A percentile compares a stretch with the other conserved stretches of the same genome.
phyloP scores from a whole-genome alignment of 2,329 filamentous ascomycete species.

The Cytospora piceae region DNA sequence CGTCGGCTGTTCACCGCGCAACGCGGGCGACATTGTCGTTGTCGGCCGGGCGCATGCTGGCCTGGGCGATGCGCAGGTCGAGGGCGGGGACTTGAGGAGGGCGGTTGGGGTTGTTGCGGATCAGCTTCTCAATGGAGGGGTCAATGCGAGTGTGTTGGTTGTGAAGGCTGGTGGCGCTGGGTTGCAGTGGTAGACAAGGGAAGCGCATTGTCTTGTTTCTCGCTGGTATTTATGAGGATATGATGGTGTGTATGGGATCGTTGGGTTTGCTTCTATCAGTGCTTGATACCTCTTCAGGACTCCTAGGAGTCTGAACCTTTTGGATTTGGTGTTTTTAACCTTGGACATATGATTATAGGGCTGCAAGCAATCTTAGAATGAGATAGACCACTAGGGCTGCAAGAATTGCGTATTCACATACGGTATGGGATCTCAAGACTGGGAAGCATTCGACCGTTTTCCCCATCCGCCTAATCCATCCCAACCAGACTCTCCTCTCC shows the following conservation, averaged over 20 bases:
- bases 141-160: slow-evolving; percentile 58
- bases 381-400: neutral
- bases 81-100: slow-evolving; percentile 48
- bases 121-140: slow-evolving; percentile 58
- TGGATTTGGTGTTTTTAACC: neutral
- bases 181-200: neutral
- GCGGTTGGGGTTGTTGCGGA: slow-evolving; percentile 65
- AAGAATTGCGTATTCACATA: neutral
- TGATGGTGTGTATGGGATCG: no score
- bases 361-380: no score
- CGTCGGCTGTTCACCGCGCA: slow-evolving; percentile 63
- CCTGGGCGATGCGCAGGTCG: slow-evolving; percentile 31
- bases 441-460: neutral
- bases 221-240: no score
- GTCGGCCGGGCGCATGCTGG: slow-evolving; percentile 59
- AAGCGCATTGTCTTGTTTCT: no score
- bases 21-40: slow-evolving; percentile 73
- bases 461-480: neutral
- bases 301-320: neutral
- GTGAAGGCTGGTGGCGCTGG: slow-evolving; percentile 35
- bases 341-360: neutral
- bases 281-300: neutral
- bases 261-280: neutral
- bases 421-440: neutral
- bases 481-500: neutral